These are phyloP conservation scores for Thyridium curvatum DNA, from an alignment of 2,329 filamentous ascomycete genomes.

Conservation along the genomic window DNA sequence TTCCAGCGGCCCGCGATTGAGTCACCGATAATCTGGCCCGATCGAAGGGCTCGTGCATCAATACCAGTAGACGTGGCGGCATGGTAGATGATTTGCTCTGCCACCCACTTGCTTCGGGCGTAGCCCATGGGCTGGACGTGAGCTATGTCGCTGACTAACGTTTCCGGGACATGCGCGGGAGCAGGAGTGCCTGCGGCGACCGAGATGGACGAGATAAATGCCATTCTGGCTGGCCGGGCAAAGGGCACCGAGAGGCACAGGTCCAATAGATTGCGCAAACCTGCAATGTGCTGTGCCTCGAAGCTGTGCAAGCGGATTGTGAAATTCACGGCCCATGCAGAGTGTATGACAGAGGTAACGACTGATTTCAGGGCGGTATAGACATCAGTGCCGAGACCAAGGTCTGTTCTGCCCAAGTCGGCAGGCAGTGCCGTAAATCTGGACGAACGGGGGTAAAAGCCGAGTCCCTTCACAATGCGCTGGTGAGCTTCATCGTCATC, in stretches of 20 bases:
- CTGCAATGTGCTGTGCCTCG: constrained; percentile 36
- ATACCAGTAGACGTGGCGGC: constrained; percentile 22
- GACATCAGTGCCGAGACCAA: constrained; percentile 15
- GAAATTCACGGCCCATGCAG: constrained; percentile 51
- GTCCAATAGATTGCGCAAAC: constrained; percentile 36
- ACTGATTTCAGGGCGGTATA: constrained; percentile 2
- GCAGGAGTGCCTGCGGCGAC: constrained; percentile 30
- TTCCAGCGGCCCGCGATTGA: constrained; percentile 37
- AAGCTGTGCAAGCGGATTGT: constrained; percentile 41
- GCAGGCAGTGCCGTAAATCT: constrained; percentile 20
- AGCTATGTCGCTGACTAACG: constrained; percentile 21
- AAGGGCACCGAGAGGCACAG: constrained; percentile 27
- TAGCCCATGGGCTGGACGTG: constrained; percentile 45
- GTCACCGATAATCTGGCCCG: constrained; percentile 46
- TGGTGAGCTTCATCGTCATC: neutral
- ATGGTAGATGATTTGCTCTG: constrained; percentile 33
- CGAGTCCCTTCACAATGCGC: too few species aligned
- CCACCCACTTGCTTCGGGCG: constrained; percentile 40
- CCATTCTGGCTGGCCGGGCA: constrained; percentile 26
- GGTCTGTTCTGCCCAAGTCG: constrained; percentile 25
- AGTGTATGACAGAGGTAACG: constrained; percentile 38
- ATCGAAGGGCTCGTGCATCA: constrained; percentile 30
- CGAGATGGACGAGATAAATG: constrained; percentile 39
- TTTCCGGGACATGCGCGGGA: constrained; percentile 27
- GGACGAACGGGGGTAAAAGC: too few species aligned